Evolutionary conservation across 176 grass and related monocot species (phyloP), one percentile per base, ranked within the genome.

Genomic region (sorghum (Sorghum bicolor)): DNA sequence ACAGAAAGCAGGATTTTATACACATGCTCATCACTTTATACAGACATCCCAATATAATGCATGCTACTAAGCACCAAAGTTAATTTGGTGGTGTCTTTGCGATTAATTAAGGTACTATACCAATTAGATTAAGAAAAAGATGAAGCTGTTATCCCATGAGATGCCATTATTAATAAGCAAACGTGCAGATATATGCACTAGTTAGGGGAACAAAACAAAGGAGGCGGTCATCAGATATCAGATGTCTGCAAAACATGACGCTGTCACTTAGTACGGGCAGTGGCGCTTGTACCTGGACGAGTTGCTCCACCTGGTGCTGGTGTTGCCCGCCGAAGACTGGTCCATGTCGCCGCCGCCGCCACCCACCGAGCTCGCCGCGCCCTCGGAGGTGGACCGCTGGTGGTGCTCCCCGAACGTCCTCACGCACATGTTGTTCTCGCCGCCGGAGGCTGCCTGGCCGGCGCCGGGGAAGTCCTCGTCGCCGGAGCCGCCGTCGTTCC

Each of bases 261-360:
- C 81, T 19, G 65, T 17, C 77, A 22, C 2, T 53, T 22, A 55
- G 19, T n/a, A n/a, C 53, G 63, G 70, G 64, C 17, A 75, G 16
- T 62, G 37, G 40, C 29, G 32, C 11, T 26, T 22, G 68, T 20
- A 44, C 96, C 96, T 95, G 73, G 96, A 94, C 29, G 93, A 91
- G 87, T 96, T 99, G 81, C 83, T 96, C 96, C 96, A 99, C 80
- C 89, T 96, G 38, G 89, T 87, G 75, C 48, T 79, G 47, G 89
- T 55, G 84, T 94, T 94, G 39, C 86, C 86, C 47, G 82, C 86
- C 11, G 85, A 76, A 36, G 92, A 85, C 61, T 87, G 92, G 82
- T 95, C 96, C 85, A 84, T 91, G 69, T 87, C 87, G 29, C 60
- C 71, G 17, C 82, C 36, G 37, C 85, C 48, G 66, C 71, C 63